phyloP scores from a whole-genome alignment of 2,329 filamentous ascomycete species.

The Blastomyces parvus region DNA sequence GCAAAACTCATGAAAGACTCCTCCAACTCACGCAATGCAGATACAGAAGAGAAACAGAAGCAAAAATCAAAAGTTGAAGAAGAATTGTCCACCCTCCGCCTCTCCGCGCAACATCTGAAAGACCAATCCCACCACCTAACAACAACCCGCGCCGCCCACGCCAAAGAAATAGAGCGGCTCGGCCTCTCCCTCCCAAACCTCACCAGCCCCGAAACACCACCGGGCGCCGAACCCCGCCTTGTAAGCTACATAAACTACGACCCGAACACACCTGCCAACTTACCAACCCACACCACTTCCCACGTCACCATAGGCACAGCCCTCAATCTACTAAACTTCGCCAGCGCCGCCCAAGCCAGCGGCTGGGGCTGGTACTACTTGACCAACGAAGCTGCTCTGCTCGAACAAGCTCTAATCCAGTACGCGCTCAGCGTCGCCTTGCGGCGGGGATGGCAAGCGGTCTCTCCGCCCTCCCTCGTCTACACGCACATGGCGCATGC shows the following conservation, averaged over 20 bases:
- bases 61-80: slow-evolving; percentile 13
- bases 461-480: slow-evolving; percentile 79
- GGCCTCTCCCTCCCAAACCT: slow-evolving; percentile 78
- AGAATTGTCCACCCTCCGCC: slow-evolving; percentile 22
- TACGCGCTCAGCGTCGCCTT: slow-evolving; percentile 70
- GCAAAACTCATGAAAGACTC: slow-evolving; percentile 23
- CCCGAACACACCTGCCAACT: slow-evolving; percentile 34
- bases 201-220: slow-evolving; percentile 65
- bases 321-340: slow-evolving; percentile 85
- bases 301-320: slow-evolving; percentile 80
- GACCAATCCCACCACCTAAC: slow-evolving; percentile 27
- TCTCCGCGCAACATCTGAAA: slow-evolving; percentile 33
- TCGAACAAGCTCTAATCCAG: slow-evolving; percentile 89
- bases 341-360: slow-evolving; percentile 65
- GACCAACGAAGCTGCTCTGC: slow-evolving; percentile 75
- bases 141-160: slow-evolving; percentile 27
- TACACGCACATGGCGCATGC: slow-evolving; percentile 84
- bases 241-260: slow-evolving; percentile 72
- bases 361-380: slow-evolving; percentile 99
- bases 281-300: slow-evolving; percentile 45
- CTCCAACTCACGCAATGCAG: slow-evolving; percentile 13
- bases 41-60: slow-evolving; percentile 11
- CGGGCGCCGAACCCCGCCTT: slow-evolving; percentile 54
- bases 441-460: slow-evolving; percentile 65
- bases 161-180: slow-evolving; percentile 59